These are phyloP conservation scores for Dictyostelium intermedium DNA, from an alignment of 78 protist genomes.

Conservation along the genomic window DNA sequence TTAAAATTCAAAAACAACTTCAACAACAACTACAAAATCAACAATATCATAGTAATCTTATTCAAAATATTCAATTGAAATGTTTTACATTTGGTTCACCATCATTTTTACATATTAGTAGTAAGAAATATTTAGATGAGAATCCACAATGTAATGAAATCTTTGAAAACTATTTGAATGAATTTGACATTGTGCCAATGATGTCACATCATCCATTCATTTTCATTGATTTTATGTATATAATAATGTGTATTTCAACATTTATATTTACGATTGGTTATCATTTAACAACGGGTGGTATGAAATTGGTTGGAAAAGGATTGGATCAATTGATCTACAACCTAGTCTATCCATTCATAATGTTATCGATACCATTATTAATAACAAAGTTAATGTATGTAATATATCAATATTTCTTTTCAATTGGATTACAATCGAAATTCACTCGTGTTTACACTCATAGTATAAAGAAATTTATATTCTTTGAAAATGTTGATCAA, in stretches of 20 bases:
- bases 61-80: background rate
- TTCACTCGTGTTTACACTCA: background rate
- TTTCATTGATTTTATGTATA: slow-evolving; percentile 30
- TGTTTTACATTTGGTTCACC: slow-evolving; percentile 57
- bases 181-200: slow-evolving; percentile 49
- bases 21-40: background rate
- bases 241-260: background rate
- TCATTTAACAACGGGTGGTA: background rate
- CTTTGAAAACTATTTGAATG: slow-evolving; percentile 35
- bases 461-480: background rate
- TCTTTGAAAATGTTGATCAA: background rate
- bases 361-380: background rate
- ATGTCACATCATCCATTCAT: slow-evolving; percentile 56
- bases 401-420: slow-evolving; percentile 1
- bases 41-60: background rate
- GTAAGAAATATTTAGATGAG: background rate
- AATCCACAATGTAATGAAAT: background rate
- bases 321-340: background rate
- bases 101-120: background rate
- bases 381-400: background rate
- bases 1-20: slow-evolving; percentile 1
- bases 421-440: background rate
- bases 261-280: slow-evolving; percentile 5
- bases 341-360: background rate
- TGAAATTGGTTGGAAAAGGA: background rate